Evolutionary conservation across 1,284 basidiomycete species (phyloP), one percentile per base, ranked within the genome.

Genomic region (Entoloma clypeatum): DNA sequence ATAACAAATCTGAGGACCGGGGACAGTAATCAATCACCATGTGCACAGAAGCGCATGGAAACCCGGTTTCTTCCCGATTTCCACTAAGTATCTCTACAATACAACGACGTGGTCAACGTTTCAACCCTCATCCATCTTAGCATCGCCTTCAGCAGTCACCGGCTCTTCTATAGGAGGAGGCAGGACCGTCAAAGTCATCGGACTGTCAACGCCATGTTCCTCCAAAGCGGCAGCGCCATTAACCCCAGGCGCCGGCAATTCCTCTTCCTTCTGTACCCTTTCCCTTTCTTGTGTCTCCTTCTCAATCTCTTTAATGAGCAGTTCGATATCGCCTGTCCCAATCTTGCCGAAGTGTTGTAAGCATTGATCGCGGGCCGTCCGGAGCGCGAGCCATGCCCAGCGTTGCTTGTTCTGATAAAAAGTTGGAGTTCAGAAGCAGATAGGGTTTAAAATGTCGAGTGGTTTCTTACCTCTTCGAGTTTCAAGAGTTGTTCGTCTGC

Each of bases 371-470:
- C 85, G 80, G 44, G 81, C 77, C 38, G 75, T 75, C 21, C 85
- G 81, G 45, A 88, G 71, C n/a, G 81, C 81, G n/a, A 88, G 69
- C 85, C 85, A 88, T 7, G 81, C 66, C 73, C 76, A 77, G 5
- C 81, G 74, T 48, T 81, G 72, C 53, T 86, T 87, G 59, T 75
- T 80, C 85, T 88, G 52, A 21, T 30, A 44, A 39, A 25, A 37
- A 31, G 39, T 34, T 5, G 5, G 31, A 38, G 22, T 17, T 29
- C 19, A 43, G 35, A 36, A 37, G 31, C 43, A 38, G 41, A 35
- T 38, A 26, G 39, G 22, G 34, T 22, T 17, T 31, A 28, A 24
- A 38, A 23, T 14, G 13, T 33, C 42, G 41, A 39, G 21, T 28
- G n/a, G 10, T 29, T 41, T 44, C 56, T 49, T 57, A 82, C 82